Conservation (phyloP, 441 rosid species). For the Rhodomyrtus psidioides region DNA sequence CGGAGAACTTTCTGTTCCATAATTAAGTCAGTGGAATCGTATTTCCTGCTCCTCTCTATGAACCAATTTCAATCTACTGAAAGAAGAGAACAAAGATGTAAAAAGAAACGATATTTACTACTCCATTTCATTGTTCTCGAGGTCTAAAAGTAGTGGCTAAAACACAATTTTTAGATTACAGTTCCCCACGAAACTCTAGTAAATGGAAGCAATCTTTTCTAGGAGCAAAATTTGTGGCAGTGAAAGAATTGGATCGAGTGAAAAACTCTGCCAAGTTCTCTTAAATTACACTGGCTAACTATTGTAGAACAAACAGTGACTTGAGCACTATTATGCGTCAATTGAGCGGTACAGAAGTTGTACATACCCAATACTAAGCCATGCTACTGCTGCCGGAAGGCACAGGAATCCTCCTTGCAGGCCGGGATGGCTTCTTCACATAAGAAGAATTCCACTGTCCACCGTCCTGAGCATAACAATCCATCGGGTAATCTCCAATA, state of each 20-base stretch:
- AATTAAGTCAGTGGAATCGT: not conserved
- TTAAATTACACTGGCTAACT: not conserved
- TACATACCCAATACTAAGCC: not conserved
- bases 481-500: constrained; percentile 82
- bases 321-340: not conserved
- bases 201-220: not conserved
- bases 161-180: not conserved
- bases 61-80: not conserved
- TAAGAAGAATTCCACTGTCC: constrained; percentile 97
- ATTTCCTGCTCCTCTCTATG: not conserved
- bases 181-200: not conserved
- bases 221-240: not conserved
- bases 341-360: not conserved
- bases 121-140: not conserved
- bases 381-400: constrained; percentile 8
- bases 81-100: not conserved
- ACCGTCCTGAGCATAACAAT: constrained; percentile 92
- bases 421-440: constrained; percentile 50
- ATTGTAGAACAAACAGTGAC: not conserved
- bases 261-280: not conserved
- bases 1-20: too few species aligned
- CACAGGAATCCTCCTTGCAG: constrained; percentile 22
- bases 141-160: not conserved
- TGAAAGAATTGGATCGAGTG: not conserved
- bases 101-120: not conserved